Conservation (phyloP, 495 filamentous ascomycete genomes). For the Penicillium bialowiezense region DNA sequence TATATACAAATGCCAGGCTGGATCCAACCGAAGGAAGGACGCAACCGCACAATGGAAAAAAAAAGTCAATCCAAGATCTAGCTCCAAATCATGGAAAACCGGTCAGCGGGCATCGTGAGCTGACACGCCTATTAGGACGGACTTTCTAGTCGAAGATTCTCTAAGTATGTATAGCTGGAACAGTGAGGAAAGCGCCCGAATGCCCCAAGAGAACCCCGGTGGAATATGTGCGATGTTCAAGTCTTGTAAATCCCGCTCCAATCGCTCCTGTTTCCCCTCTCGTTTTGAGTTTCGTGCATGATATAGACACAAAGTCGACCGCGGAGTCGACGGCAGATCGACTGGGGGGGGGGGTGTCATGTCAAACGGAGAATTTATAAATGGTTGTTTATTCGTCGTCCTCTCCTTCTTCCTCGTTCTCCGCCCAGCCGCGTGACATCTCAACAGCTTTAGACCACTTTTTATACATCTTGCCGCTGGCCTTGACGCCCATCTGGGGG, state of each 20-base stretch:
- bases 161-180: constrained; percentile 25
- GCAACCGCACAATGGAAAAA: constrained; percentile 7
- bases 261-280: background rate
- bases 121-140: constrained; percentile 20
- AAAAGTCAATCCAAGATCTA: constrained; percentile 9
- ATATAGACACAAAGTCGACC: background rate
- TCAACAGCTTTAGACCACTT: constrained; percentile 86
- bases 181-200: constrained; percentile 8
- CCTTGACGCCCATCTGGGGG: constrained; percentile 58
- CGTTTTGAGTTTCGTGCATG: background rate
- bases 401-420: constrained; percentile 35
- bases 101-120: constrained; percentile 20
- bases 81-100: constrained; percentile 18
- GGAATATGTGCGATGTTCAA: constrained; percentile 5
- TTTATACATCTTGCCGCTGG: constrained; percentile 67
- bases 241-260: background rate
- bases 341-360: constrained; percentile 11
- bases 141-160: constrained; percentile 19
- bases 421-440: constrained; percentile 84
- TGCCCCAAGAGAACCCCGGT: constrained; percentile 3
- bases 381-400: constrained; percentile 22
- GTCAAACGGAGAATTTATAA: constrained; percentile 5
- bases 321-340: constrained; percentile 3
- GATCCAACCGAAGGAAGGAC: background rate
- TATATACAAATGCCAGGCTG: constrained; percentile 12